These are phyloP conservation scores for Vanderwaltozyma tropicalis DNA, from an alignment of 805 yeast species.

Conservation along the genomic window DNA sequence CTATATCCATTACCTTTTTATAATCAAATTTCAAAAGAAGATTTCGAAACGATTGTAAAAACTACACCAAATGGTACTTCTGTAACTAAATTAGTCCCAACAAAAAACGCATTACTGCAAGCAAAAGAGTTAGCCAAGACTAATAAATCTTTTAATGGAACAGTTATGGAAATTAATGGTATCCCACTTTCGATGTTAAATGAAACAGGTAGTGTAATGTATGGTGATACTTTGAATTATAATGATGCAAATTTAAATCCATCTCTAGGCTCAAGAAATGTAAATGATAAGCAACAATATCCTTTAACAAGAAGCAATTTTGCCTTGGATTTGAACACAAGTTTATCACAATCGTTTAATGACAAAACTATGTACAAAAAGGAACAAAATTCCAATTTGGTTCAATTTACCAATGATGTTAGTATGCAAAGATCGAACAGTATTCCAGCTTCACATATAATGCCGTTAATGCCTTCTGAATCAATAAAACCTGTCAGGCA, in stretches of 20 bases:
- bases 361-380: not conserved
- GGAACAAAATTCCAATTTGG: not conserved
- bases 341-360: not conserved
- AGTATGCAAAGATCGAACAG: conserved; percentile 3
- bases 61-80: conserved; percentile 93
- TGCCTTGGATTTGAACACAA: not conserved
- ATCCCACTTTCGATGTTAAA: conserved; percentile 64
- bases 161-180: conserved; percentile 50
- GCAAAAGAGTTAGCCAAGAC: conserved; percentile 23
- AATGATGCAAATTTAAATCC: not conserved
- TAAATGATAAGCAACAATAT: not conserved
- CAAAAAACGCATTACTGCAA: conserved; percentile 54
- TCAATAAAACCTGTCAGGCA: not conserved
- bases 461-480: not conserved
- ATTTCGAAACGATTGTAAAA: conserved; percentile 71
- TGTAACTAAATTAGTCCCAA: conserved; percentile 78
- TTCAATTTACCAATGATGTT: not conserved
- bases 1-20: conserved; percentile 78
- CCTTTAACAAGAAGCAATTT: not conserved
- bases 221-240: conserved; percentile 1
- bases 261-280: not conserved
- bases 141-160: conserved; percentile 14
- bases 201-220: conserved; percentile 60
- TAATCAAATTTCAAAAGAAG: conserved; percentile 82
- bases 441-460: not conserved